Evolutionary conservation across 352 stramenopile genomes (phyloP).

Genomic region (Pythium folliculosum): DNA sequence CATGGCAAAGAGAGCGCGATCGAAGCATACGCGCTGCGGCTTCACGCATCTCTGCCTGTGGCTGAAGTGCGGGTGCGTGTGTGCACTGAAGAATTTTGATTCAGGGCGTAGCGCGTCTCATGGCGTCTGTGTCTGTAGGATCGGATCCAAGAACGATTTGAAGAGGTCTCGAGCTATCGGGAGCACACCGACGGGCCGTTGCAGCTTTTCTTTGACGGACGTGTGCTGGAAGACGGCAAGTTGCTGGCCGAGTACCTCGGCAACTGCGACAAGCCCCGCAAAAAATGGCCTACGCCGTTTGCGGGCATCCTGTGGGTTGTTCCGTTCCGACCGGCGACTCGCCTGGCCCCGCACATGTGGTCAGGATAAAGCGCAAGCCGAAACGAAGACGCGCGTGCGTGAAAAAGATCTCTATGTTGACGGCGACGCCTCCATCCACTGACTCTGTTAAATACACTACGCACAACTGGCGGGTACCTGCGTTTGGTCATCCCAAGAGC

Average conservation of each 20-base stretch:
- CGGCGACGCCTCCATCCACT: slow-evolving; percentile 15
- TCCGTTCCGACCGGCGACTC: slow-evolving; percentile 42
- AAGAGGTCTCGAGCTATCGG: slow-evolving; percentile 42
- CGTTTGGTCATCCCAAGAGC: slow-evolving; percentile 48
- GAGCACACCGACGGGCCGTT: slow-evolving; percentile 41
- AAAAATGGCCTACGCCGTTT: slow-evolving; percentile 47
- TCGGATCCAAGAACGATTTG: slow-evolving; percentile 50
- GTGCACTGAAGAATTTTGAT: neutral
- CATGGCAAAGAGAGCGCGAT: slow-evolving; percentile 49
- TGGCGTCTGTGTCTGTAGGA: slow-evolving; percentile 21
- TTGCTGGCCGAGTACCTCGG: slow-evolving; percentile 45
- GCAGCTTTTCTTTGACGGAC: slow-evolving; percentile 46
- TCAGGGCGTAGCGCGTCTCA: too few relatives aligned
- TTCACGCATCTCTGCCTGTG: slow-evolving; percentile 45
- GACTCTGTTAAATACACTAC: slow-evolving; percentile 22
- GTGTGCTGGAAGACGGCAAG: slow-evolving; percentile 42
- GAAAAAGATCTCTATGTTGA: slow-evolving; percentile 7
- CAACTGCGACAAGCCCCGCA: neutral
- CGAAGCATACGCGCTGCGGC: slow-evolving; percentile 41
- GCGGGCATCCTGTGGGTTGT: slow-evolving; percentile 67
- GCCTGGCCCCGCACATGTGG: slow-evolving; percentile 16
- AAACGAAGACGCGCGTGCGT: neutral
- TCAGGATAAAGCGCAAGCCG: neutral
- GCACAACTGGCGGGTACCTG: neutral
- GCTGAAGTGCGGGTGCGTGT: slow-evolving; percentile 38